A percentile compares a stretch with the other conserved stretches of the same genome.
Evolutionary conservation across 129 eudicot species (phyloP).

Genomic region (Flaveria sonorensis): DNA sequence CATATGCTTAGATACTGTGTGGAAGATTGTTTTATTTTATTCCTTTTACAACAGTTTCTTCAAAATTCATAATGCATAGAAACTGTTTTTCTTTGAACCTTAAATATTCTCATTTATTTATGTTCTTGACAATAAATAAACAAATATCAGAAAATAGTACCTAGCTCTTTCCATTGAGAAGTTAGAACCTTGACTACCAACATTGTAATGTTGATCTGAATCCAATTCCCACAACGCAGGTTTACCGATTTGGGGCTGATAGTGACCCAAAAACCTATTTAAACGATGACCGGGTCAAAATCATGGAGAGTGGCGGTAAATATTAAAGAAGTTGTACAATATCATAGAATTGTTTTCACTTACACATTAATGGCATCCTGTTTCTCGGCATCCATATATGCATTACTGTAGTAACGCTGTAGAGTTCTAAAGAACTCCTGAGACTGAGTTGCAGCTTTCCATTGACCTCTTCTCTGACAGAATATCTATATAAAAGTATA

Average conservation of each 20-base stretch:
- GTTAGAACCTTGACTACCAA: constrained; percentile 59
- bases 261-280: constrained; percentile 90
- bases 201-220: constrained; percentile 85
- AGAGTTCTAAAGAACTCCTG: constrained; percentile 88
- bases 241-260: constrained; percentile 84
- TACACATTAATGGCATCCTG: constrained; percentile 97
- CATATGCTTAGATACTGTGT: neutral
- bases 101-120: neutral
- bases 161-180: constrained; percentile 57
- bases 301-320: neutral
- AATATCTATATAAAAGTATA: constrained; percentile 58
- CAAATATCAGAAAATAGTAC: constrained; percentile 36
- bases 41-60: neutral
- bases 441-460: constrained; percentile 98
- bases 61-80: neutral
- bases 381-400: constrained; percentile 97
- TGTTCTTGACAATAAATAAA: neutral
- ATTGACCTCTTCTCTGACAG: constrained; percentile 89
- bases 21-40: neutral
- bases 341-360: constrained; percentile 30
- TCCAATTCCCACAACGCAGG: constrained; percentile 97
- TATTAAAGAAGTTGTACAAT: neutral
- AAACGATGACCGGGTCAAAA: constrained; percentile 13
- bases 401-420: constrained; percentile 92
- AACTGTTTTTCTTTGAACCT: constrained; percentile 2